Base-by-base conservation (phyloP, 257 asterid genomes). In the Solanum sitiens region DNA sequence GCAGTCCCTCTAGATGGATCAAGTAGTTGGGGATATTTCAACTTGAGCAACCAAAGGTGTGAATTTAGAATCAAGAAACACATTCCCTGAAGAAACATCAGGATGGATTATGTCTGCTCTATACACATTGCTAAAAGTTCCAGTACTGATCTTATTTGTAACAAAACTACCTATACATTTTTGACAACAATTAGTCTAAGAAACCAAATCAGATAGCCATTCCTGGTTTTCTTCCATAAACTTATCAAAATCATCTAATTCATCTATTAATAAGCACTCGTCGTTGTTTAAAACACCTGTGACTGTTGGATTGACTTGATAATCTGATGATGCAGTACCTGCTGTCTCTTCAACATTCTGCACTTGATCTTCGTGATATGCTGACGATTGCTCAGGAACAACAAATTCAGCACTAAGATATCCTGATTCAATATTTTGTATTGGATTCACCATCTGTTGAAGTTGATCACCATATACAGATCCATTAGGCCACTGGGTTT, bases 1-100 rank as follows among this genome's bases (percentile, higher is more conserved):
- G 98, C 99, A 1, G 99, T 94, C 74, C 99, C 99, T 90, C 99
- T 90, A n/a, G 96, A 96, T 13, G 98, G 99, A 87, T 97, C 99
- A 32, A 97, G 94, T 83, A 97, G 98, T 94, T 92, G 94, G 50
- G 50, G 99, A 96, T 84, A 97, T 96, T 86, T 96, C 99, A 47
- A 96, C 95, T 92, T 97, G 98, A 21, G 98, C 95, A 10, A 96
- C 93, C 91, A 96, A 88, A 32, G 99, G 98, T 84, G 89, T 93
- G 84, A 90, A 94, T 83, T 92, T 92, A 16, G 98, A 92, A 90
- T 96, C 99, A 33, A 97, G 87, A 87, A 94, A 88, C n/a, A 97
- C 94, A 84, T 97, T 97, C 12, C 98, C 98, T 0, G 99, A 94
- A 84, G 99, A 94, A 72, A 96, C 94, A 88, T 97, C 30, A 3